Evolutionary conservation across 331 rosid genomes (phyloP).

Genomic region (Prunus yedoensis): DNA sequence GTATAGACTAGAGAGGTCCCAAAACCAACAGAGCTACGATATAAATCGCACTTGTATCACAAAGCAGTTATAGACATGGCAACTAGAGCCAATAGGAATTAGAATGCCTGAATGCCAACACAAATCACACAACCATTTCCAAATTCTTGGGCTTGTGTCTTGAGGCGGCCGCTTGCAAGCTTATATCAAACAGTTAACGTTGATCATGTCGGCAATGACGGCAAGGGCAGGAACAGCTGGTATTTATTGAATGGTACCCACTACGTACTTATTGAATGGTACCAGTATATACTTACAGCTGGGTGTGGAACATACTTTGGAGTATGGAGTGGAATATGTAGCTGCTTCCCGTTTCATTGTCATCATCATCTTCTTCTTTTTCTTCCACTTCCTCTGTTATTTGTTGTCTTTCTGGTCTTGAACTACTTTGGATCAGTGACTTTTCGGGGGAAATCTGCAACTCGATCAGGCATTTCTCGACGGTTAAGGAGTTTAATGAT

Average conservation of each 20-base stretch:
- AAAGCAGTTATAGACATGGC: background rate
- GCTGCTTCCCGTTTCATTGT: background rate
- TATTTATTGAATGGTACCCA: background rate
- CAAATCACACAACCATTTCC: background rate
- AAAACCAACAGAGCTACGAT: too few species aligned
- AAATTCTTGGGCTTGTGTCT: background rate
- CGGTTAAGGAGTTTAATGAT: background rate
- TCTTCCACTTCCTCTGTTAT: background rate
- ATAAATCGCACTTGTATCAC: too few species aligned
- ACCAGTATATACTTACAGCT: too few species aligned
- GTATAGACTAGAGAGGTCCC: too few species aligned
- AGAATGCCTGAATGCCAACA: background rate
- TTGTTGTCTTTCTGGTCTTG: background rate
- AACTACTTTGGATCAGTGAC: background rate
- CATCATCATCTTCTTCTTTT: background rate
- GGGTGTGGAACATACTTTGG: too few species aligned
- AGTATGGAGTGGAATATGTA: too few species aligned
- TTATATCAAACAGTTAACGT: too few species aligned
- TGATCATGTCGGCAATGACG: too few species aligned
- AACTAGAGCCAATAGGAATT: too few species aligned
- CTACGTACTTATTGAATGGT: background rate
- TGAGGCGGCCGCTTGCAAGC: background rate
- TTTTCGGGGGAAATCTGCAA: background rate
- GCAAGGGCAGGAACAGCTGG: too few species aligned
- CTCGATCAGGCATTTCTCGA: background rate